A percentile compares a stretch with the other conserved stretches of the same genome.
phyloP scores from a whole-genome alignment of 2,329 filamentous ascomycete genomes.

The Aspergillus texensis region DNA sequence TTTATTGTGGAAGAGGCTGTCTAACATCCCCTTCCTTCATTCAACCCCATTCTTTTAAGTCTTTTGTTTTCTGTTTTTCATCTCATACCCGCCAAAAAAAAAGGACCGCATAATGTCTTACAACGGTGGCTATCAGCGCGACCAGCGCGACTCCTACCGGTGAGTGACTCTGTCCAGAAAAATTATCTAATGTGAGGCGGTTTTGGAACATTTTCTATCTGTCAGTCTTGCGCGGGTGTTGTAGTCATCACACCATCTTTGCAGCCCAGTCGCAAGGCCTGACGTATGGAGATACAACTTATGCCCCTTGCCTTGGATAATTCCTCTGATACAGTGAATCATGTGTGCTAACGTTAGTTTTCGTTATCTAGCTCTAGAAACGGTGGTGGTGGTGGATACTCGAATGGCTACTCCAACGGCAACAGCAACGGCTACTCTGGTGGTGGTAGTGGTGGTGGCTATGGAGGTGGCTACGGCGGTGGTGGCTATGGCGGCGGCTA shows the following conservation, averaged over 20 bases:
- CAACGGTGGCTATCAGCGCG: slow-evolving; percentile 59
- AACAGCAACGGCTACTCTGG: slow-evolving; percentile 43
- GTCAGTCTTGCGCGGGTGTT: neutral
- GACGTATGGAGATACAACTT: neutral
- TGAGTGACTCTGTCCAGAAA: slow-evolving; percentile 27
- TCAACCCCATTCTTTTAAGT: slow-evolving; percentile 9
- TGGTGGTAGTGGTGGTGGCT: slow-evolving; percentile 52
- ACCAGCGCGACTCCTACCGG: slow-evolving; percentile 59
- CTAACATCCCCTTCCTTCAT: slow-evolving; percentile 1
- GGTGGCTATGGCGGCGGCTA: slow-evolving; percentile 34
- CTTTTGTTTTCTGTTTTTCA: neutral
- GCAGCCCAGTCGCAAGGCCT: neutral
- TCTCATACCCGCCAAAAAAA: slow-evolving; percentile 12
- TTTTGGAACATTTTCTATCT: slow-evolving; percentile 2
- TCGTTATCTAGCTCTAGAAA: slow-evolving; percentile 33
- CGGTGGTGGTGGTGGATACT: slow-evolving; percentile 46
- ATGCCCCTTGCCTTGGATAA: neutral
- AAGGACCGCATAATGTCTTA: slow-evolving; percentile 66
- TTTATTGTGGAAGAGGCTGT: slow-evolving; percentile 3
- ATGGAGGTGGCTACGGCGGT: slow-evolving; percentile 37
- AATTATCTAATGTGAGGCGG: neutral
- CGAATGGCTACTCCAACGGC: slow-evolving; percentile 50
- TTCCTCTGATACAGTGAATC: neutral
- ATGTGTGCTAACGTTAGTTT: slow-evolving; percentile 14
- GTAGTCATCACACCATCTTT: neutral